Evolutionary conservation across 805 yeast genomes (phyloP), one percentile per base, ranked within the genome.

Genomic region (Lipomyces starkeyi): DNA sequence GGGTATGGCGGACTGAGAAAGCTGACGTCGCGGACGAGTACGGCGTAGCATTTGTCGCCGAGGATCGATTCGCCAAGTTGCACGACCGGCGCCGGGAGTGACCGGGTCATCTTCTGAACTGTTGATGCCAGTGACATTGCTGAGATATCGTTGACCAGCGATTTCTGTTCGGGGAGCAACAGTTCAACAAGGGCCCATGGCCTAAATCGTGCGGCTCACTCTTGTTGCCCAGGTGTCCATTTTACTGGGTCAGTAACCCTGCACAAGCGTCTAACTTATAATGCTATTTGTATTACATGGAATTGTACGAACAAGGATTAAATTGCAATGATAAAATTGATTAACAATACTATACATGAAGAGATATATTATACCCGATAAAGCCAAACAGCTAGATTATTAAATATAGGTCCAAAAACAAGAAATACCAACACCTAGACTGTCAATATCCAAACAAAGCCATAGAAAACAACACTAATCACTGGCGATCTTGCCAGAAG

Each of bases 21-120:
- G 56, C 71, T 74, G 37, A 70, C 76, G 49, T 74, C 69, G 25
- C 68, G 65, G 40, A 75, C 47, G 61, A 75, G 66, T 57, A 62
- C 49, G 53, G 64, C 62, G 68, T 74, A 75, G 70, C 77, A 75
- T 29, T 59, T 49, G 32, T 61, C 58, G 22, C 74, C 77, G 49
- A 75, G 64, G 61, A 75, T 32, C 22, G 61, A 61, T 9, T 58
- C 34, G 7, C 73, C 77, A 17, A 75, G 35, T 17, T 65, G 59
- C n/a, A 56, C 73, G 29, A 75, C 47, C 1, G 77, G 76, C 34
- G 59, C 61, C 17, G 71, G 71, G 11, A 68, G 62, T 9, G 52
- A 11, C 20, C 52, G 55, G 2, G 71, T 68, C 40, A 64, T n/a
- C 11, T 17, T 11, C 47, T 64, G 57, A n/a, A 56, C 35, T 14